phyloP scores from a whole-genome alignment of 176 grass and related monocot species.

The Puccinellia tenuiflora region DNA sequence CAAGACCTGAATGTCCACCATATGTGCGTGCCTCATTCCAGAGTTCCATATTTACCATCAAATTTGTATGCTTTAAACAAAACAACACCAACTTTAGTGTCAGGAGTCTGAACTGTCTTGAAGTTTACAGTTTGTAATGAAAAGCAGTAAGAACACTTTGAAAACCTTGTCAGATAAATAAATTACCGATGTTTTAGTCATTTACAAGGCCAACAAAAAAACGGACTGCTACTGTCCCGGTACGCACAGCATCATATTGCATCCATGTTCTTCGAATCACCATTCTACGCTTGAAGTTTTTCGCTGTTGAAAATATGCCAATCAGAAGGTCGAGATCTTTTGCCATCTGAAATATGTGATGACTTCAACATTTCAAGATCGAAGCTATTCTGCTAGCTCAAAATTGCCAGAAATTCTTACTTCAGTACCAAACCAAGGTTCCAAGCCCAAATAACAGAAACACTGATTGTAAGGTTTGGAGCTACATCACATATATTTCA shows the following conservation, averaged over 20 bases:
- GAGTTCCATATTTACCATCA: constrained; percentile 79
- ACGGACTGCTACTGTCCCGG: constrained; percentile 47
- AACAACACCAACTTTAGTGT: neutral
- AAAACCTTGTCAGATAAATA: neutral
- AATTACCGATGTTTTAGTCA: neutral
- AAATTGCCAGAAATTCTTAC: constrained; percentile 73
- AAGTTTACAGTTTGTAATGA: neutral
- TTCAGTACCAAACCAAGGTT: constrained; percentile 76
- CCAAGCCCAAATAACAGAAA: constrained; percentile 56
- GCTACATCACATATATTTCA: neutral
- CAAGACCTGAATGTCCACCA: constrained; percentile 74
- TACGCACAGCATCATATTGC: constrained; percentile 72
- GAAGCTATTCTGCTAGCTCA: constrained; percentile 55
- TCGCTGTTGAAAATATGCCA: constrained; percentile 92
- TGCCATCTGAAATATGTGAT: constrained; percentile 41
- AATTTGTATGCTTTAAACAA: constrained; percentile 75
- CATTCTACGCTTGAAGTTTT: constrained; percentile 95
- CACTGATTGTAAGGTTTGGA: neutral
- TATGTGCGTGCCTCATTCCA: constrained; percentile 71
- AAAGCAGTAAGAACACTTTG: neutral
- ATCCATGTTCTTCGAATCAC: constrained; percentile 89
- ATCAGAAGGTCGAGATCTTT: constrained; percentile 77
- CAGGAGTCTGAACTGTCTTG: neutral
- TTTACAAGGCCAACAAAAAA: constrained; percentile 97
- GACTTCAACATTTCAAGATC: constrained; percentile 67